Percentiles rank a stretch among this genome's conserved stretches.
Evolutionary conservation across 2,329 filamentous ascomycete species (phyloP).

Genomic region (Botryotinia narcissicola): DNA sequence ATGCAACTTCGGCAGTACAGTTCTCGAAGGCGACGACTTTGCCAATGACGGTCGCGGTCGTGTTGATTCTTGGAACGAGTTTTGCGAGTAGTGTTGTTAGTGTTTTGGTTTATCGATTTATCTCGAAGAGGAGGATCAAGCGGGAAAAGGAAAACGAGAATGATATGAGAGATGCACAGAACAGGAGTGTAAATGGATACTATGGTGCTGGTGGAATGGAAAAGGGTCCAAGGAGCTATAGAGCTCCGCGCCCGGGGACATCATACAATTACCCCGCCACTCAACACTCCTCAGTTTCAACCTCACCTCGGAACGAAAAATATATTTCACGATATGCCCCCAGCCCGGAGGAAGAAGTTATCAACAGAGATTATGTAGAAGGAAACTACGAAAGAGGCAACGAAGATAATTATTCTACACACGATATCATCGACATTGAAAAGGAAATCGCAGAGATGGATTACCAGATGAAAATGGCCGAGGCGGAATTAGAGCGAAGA

Average conservation of each 20-base stretch:
- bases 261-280: not conserved
- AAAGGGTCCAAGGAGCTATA: not conserved
- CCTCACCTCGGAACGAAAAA: not conserved
- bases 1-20: not conserved
- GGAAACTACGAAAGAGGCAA: not conserved
- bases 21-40: not conserved
- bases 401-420: not conserved
- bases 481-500: not conserved
- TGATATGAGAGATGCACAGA: not conserved
- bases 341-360: not conserved
- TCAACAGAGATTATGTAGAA: not conserved
- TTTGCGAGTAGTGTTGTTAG: not conserved
- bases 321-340: not conserved
- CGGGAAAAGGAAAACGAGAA: not conserved
- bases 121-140: not conserved
- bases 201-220: not conserved
- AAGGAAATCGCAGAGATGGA: slow-evolving; percentile 14
- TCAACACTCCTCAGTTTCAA: not conserved
- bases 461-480: not conserved
- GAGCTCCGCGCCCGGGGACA: not conserved
- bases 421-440: slow-evolving; percentile 6
- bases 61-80: slow-evolving; percentile 3
- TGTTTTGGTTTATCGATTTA: slow-evolving; percentile 6
- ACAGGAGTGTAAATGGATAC: not conserved
- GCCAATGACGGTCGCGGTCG: slow-evolving; percentile 2